phyloP scores from a whole-genome alignment of 441 rosid species.

The Mallotus japonicus region DNA sequence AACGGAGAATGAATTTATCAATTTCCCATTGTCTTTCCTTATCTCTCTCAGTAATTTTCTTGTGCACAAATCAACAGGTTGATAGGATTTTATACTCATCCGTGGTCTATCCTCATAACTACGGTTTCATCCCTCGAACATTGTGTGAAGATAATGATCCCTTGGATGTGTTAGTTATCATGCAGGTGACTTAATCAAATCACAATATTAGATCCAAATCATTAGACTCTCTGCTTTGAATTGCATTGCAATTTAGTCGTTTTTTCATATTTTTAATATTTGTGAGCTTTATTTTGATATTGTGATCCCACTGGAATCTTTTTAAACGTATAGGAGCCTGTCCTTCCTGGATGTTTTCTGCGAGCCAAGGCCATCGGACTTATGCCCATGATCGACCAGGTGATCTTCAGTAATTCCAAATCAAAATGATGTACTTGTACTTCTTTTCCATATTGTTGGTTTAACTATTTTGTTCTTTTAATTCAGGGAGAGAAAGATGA shows the following conservation, averaged over 20 bases:
- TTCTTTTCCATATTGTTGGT: conserved; percentile 5
- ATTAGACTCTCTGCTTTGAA: background rate
- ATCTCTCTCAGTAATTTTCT: conserved; percentile 13
- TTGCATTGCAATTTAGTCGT: background rate
- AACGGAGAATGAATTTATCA: background rate
- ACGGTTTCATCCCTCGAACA: conserved; percentile 90
- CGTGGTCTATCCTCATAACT: conserved; percentile 94
- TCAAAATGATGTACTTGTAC: conserved; percentile 4
- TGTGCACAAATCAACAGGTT: conserved; percentile 46
- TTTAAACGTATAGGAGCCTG: conserved; percentile 62
- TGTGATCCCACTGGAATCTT: conserved; percentile 7
- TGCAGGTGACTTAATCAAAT: conserved; percentile 59
- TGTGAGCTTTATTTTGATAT: conserved; percentile 8
- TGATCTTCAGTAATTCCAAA: conserved; percentile 19
- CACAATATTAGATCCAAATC: background rate
- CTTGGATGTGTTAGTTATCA: conserved; percentile 78
- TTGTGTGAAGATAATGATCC: conserved; percentile 97
- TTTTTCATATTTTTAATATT: background rate
- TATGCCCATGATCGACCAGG: conserved; percentile 99
- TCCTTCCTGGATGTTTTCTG: conserved; percentile 91
- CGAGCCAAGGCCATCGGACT: conserved; percentile 95
- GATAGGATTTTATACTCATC: conserved; percentile 86
- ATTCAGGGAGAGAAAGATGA: conserved; percentile 94
- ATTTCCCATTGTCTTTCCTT: background rate
- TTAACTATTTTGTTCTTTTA: conserved; percentile 1